These are phyloP conservation scores for Fusarium armeniacum DNA, from an alignment of 2,329 filamentous ascomycete genomes.

Conservation along the genomic window DNA sequence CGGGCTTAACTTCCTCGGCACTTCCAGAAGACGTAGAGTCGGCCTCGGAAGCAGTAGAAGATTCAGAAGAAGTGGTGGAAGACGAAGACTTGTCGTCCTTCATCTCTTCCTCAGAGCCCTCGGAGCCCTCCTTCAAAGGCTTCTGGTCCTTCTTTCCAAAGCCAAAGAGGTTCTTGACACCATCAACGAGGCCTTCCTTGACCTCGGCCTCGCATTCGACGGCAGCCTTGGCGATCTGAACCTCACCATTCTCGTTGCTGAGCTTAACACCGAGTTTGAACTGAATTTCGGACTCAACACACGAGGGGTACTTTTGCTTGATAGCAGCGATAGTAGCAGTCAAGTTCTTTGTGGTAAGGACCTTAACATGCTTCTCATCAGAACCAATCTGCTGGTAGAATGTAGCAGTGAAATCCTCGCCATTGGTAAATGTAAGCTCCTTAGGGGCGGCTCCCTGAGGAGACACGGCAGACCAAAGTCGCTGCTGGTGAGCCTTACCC, in stretches of 20 bases:
- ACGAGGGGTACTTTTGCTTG: slow-evolving; percentile 80
- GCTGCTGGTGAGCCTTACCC: slow-evolving; percentile 80
- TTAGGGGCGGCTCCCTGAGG: slow-evolving; percentile 82
- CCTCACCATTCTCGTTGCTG: slow-evolving; percentile 79
- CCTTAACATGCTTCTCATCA: slow-evolving; percentile 72
- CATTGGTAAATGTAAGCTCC: slow-evolving; percentile 85
- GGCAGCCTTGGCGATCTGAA: slow-evolving; percentile 80
- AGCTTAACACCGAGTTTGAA: slow-evolving; percentile 85
- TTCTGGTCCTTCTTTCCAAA: slow-evolving; percentile 89
- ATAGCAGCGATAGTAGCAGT: slow-evolving; percentile 85
- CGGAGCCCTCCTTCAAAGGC: slow-evolving; percentile 67
- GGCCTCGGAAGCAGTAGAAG: slow-evolving; percentile 50
- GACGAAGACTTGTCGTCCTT: slow-evolving; percentile 57
- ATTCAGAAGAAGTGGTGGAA: slow-evolving; percentile 44
- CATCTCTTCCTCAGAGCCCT: slow-evolving; percentile 56
- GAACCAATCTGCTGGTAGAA: slow-evolving; percentile 80
- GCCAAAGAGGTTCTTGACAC: slow-evolving; percentile 95
- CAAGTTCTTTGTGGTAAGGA: slow-evolving; percentile 84
- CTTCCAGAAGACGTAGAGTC: slow-evolving; percentile 64
- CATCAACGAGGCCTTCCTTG: slow-evolving; percentile 88
- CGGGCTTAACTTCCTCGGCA: slow-evolving; percentile 61
- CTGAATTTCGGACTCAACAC: slow-evolving; percentile 80
- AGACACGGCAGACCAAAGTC: slow-evolving; percentile 84
- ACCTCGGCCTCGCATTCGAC: slow-evolving; percentile 89
- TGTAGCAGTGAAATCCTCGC: slow-evolving; percentile 82